These are phyloP conservation scores for Chalciporus sp. DNA, from an alignment of 1,284 basidiomycete genomes.

Conservation along the genomic window DNA sequence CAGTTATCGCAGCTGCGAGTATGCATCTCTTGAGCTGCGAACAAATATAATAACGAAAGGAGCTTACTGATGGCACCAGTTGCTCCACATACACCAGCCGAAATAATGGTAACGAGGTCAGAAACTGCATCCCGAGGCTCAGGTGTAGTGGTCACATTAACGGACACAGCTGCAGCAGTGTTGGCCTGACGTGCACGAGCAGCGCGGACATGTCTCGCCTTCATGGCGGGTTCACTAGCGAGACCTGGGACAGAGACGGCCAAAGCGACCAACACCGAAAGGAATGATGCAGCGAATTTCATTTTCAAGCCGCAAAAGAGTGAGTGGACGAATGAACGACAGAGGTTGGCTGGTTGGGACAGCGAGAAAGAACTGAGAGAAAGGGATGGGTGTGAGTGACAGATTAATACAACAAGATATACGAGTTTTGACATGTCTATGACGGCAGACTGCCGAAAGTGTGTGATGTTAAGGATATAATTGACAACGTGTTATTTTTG, in stretches of 20 bases:
- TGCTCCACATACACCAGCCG: conserved; percentile 21
- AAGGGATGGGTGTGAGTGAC: not conserved
- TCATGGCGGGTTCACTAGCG: not conserved
- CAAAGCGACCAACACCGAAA: conserved; percentile 13
- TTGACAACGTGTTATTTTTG: not conserved
- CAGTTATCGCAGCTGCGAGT: conserved; percentile 48
- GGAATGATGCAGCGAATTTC: conserved; percentile 34
- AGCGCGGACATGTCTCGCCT: conserved; percentile 8
- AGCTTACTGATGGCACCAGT: conserved; percentile 51
- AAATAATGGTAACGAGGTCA: conserved; percentile 15
- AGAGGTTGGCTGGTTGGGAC: conserved; percentile 6
- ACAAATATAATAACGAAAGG: not conserved
- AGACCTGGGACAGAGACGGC: conserved; percentile 7
- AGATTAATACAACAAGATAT: not conserved
- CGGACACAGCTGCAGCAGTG: no score
- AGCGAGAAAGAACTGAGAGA: not conserved
- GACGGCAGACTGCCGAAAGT: not conserved
- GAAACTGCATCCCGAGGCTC: not conserved
- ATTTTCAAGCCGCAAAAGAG: conserved; percentile 23
- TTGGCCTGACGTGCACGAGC: not conserved
- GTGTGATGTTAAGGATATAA: no score
- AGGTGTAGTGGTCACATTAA: not conserved
- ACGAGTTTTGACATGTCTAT: not conserved
- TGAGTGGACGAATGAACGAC: conserved; percentile 6
- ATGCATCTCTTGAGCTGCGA: not conserved